Evolutionary conservation across 2,329 filamentous ascomycete species (phyloP), one percentile per base, ranked within the genome.

Genomic region (Arthrocladium fulminans): DNA sequence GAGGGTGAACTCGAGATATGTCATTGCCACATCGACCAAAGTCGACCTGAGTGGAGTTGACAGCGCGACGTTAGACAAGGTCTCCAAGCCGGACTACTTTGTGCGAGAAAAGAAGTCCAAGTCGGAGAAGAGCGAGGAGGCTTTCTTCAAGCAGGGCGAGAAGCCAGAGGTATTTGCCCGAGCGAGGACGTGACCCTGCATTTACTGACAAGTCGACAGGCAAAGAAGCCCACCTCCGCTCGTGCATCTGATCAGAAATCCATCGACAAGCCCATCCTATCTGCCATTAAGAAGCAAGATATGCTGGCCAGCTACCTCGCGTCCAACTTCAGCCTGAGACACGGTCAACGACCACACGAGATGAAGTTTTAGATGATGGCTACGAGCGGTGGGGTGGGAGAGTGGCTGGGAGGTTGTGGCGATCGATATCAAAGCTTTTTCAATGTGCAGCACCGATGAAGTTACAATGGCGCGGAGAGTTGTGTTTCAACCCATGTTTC

Each of bases 121-220:
- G 75, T 88, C 95, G 79, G 95, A 96, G 86, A 84, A 86, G 65
- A 83, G 84, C 65, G 90, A 98, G 81, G 90, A 96, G 72, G 87
- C 89, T 71, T 98, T 98, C 83, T 96, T 97, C 84, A 89, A 92
- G 83, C 88, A 96, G 81, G 79, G 89, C 73, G 89, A 96, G 84
- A 94, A 94, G 83, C 79, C 87, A 70, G 80, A 95, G 88, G 88
- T 95, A 81, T 61, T 86, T 64, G 51, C 52, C 29, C 7, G 23
- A 24, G 1, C 23, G 13, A 19, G 10, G 10, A 8, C 23, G 42
- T 8, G 22, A 22, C 6, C 3, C 12, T 9, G 13, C 22, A 27
- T 13, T 22, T 7, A 57, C 70, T 75, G 63, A 75, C 64, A 58
- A 49, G 19, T 30, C 42, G 43, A 73, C 71, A 96, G 89, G 96